phyloP scores from a whole-genome alignment of 805 yeast genomes.

The Monosporozyma unispora region DNA sequence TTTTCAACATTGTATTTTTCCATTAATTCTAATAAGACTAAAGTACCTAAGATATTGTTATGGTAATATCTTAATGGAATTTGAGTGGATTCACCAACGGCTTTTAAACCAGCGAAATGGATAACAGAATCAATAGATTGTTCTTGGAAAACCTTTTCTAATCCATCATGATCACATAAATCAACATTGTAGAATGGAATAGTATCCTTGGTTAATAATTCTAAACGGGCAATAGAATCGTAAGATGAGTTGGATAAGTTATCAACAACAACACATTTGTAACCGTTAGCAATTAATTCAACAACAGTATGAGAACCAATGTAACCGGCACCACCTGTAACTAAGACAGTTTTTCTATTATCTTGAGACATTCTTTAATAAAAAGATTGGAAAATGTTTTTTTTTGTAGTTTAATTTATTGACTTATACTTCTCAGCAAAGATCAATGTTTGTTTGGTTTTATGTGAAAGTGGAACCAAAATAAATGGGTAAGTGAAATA shows the following conservation, averaged over 20 bases:
- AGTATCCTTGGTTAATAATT: constrained; percentile 38
- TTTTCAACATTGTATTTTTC: constrained; percentile 36
- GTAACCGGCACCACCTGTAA: constrained; percentile 84
- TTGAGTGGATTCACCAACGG: constrained; percentile 68
- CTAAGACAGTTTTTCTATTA: constrained; percentile 39
- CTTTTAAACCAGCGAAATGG: constrained; percentile 78
- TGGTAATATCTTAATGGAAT: constrained; percentile 62
- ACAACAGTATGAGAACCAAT: constrained; percentile 76
- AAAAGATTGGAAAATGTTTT: background rate
- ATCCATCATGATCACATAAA: constrained; percentile 40
- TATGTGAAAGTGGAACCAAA: background rate
- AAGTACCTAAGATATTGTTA: constrained; percentile 59
- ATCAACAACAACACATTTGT: constrained; percentile 66
- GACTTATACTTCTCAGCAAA: background rate
- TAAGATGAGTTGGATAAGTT: constrained; percentile 57
- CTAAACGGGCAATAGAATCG: constrained; percentile 57
- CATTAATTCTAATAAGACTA: constrained; percentile 49
- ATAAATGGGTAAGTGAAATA: no score
- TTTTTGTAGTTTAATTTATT: background rate
- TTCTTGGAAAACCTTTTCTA: constrained; percentile 40
- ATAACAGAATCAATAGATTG: constrained; percentile 50
- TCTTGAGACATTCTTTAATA: constrained; percentile 1
- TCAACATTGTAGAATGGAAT: constrained; percentile 54
- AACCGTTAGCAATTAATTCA: constrained; percentile 51
- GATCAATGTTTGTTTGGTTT: background rate